Percentiles rank a stretch among this genome's conserved stretches.
phyloP scores from a whole-genome alignment of 306 rosid genomes.

The Lotus japonicus region DNA sequence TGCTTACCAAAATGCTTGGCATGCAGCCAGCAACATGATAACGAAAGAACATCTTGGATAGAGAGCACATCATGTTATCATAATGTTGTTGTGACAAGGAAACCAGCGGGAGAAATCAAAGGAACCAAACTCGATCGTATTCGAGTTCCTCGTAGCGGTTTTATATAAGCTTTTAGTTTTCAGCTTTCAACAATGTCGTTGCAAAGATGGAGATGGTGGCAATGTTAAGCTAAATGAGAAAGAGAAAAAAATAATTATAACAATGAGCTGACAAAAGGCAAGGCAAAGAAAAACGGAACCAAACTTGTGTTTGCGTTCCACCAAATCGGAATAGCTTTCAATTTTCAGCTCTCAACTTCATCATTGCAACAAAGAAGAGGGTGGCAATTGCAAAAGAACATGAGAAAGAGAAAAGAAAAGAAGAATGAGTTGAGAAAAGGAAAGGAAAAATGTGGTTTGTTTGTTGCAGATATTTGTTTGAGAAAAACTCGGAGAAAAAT shows the following conservation, averaged over 20 bases:
- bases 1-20: neutral
- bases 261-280: no score
- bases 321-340: neutral
- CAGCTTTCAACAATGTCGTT: no score
- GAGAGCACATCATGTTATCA: neutral
- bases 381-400: neutral
- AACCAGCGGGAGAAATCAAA: constrained; percentile 15
- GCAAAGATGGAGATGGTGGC: no score
- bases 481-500: neutral
- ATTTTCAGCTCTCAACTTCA: neutral
- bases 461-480: neutral
- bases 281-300: no score
- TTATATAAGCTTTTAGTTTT: no score
- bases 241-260: no score
- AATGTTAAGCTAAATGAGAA: no score
- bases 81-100: neutral
- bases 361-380: neutral
- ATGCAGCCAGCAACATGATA: neutral
- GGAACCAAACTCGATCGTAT: constrained; percentile 18
- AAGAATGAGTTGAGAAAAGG: neutral
- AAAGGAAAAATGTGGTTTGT: neutral
- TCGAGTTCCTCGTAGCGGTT: neutral
- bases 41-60: neutral
- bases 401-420: neutral
- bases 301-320: no score